Base-by-base conservation (phyloP, 495 filamentous ascomycete species). In the Neurospora tetraspora region DNA sequence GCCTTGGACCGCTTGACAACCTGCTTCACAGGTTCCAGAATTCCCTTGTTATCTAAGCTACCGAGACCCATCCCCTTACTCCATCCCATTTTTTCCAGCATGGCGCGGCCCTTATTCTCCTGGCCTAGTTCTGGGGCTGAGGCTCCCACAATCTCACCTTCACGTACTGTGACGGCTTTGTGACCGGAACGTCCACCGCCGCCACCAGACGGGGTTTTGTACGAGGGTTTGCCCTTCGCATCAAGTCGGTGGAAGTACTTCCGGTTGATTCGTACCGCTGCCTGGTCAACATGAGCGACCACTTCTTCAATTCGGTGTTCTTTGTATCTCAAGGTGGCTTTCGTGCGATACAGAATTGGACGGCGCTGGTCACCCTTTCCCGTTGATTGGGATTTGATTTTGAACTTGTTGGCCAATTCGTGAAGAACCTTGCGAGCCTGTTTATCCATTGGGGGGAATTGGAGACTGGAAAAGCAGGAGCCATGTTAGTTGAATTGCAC, bases 31-130 rank as follows among this genome's bases (percentile, higher is more conserved):
- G 96, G 96, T 74, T 91, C 86, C 73, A 96, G 78, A 69, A 97
- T 95, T 40, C 96, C 96, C 80, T 96, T 92, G 79, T 96, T 96
- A 73, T 96, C 90, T 11, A 85, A 76, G 5, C 91, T 87, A 53
- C 96, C 96, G n/a, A 99, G 85, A 8, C 90, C 91, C 80, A 90
- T 98, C 5, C 96, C 96, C 65, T 88, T 90, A 73, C 86, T 91
- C 93, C 96, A 99, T 20, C 96, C 96, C 96, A 98, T 98, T 83
- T 95, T 98, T 81, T 97, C 94, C 70, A 99, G 79, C 91, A 99
- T 93, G 4, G 89, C 89, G 59, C 93, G 87, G 27, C 96, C 96
- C 75, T 86, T 91, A 73, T 97, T 99, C 68, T 92, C 93, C 4
- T 82, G 84, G 2, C 93, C 93, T 36, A 99, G 85, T 80, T 97